phyloP scores from a whole-genome alignment of 192 early-diverging fungal genomes.

The Lunasporangiospora selenospora region DNA sequence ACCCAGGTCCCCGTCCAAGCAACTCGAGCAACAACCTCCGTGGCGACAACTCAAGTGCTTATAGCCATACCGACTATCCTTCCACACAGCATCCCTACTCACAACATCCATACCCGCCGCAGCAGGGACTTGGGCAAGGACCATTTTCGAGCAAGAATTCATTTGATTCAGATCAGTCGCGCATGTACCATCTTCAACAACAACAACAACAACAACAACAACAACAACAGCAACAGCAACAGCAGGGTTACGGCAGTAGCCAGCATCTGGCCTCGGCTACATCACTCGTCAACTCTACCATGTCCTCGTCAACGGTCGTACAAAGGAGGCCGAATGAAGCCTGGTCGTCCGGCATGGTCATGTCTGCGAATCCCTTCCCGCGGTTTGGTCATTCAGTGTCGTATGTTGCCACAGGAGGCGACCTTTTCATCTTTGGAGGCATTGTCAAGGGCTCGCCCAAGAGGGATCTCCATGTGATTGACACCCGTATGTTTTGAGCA shows the following conservation, averaged over 20 bases:
- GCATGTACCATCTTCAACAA: not conserved
- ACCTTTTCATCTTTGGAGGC: conserved; percentile 52
- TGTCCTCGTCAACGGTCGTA: no score
- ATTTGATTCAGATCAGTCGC: not conserved
- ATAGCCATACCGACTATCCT: conserved; percentile 10
- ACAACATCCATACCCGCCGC: not conserved
- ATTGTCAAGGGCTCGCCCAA: conserved; percentile 36
- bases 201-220: conserved; percentile 14
- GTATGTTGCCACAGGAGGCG: conserved; percentile 22
- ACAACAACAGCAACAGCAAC: not conserved
- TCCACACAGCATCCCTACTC: conserved; percentile 10
- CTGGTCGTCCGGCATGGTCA: conserved; percentile 21
- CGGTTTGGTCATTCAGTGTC: conserved; percentile 42
- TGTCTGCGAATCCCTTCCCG: conserved; percentile 50
- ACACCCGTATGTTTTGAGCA: conserved; percentile 46
- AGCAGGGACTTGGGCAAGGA: no score
- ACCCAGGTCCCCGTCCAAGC: conserved; percentile 15
- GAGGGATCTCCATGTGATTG: conserved; percentile 50
- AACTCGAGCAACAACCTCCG: conserved; percentile 1
- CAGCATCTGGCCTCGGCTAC: conserved; percentile 8
- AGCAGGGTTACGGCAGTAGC: not conserved
- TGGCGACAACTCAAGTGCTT: conserved; percentile 14
- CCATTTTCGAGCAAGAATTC: conserved; percentile 7
- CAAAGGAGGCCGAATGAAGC: not conserved
- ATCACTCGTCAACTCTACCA: conserved; percentile 6